Percentiles rank a stretch among this genome's conserved stretches.
Evolutionary conservation across 1,284 basidiomycete genomes (phyloP).

Genomic region (Cystobasidium pallidum): DNA sequence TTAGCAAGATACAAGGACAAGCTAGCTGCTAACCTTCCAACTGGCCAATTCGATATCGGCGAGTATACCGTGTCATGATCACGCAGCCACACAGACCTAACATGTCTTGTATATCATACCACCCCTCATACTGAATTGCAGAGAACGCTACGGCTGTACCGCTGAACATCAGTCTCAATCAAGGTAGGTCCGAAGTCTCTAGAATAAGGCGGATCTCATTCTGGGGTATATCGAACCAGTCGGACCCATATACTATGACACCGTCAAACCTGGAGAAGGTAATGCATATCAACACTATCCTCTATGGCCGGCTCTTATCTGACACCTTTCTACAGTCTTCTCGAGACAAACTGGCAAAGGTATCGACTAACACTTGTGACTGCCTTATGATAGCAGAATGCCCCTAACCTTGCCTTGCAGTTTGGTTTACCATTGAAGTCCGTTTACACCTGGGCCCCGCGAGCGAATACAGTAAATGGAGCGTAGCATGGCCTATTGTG

Average conservation of each 20-base stretch:
- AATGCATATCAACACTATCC: not conserved
- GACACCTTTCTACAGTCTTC: conserved; percentile 17
- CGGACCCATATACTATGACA: conserved; percentile 42
- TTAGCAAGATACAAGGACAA: conserved; percentile 27
- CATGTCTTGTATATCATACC: not conserved
- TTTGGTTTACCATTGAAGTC: conserved; percentile 44
- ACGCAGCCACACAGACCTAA: conserved; percentile 1
- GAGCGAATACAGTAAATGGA: conserved; percentile 39
- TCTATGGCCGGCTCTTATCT: not conserved
- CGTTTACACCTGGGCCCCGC: conserved; percentile 41
- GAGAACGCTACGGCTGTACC: conserved; percentile 40
- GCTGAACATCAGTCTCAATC: conserved; percentile 40
- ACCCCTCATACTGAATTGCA: not conserved
- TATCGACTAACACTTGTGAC: not conserved
- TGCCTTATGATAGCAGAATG: too few species aligned
- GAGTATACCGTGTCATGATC: conserved; percentile 7
- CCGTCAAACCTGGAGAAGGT: conserved; percentile 44
- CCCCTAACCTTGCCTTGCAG: not conserved
- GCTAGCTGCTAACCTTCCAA: conserved; percentile 18
- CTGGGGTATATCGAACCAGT: conserved; percentile 4
- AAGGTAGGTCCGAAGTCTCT: conserved; percentile 4
- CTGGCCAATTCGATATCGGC: conserved; percentile 43
- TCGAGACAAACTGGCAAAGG: conserved; percentile 37
- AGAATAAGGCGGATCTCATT: not conserved
- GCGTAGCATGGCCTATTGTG: conserved; percentile 43